Evolutionary conservation across 2,329 filamentous ascomycete species (phyloP), one percentile per base, ranked within the genome.

Genomic region (Alternaria consortialis): DNA sequence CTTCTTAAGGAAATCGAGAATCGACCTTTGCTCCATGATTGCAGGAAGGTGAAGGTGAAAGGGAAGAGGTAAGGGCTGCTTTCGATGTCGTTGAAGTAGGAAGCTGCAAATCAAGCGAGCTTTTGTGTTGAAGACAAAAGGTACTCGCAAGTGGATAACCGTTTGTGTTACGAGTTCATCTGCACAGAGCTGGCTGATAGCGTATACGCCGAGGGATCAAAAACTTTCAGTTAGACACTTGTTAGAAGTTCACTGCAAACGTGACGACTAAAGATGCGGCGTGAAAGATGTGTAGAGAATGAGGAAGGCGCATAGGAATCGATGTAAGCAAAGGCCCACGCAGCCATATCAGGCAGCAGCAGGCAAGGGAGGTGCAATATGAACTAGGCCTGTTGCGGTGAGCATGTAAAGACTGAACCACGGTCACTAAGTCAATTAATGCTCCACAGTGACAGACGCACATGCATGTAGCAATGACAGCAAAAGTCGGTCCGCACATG

Each of bases 1-100:
- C 53, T 63, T 66, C 17, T 60, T 46, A 15, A 72, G 55, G 56
- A 72, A 72, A n/a, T 55, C 54, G 15, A 66, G 66, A 32, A 72
- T 72, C 4, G 70, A 71, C 11, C 59, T 56, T 53, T 72, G 70
- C 40, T 68, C 65, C 70, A 72, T 72, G 37, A 12, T 61, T 59
- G 34, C 31, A 12, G 29, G 25, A 50, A 23, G 25, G 50, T 37
- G 25, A 50, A 23, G 25, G 50, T 37, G 54, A 44, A 53, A 23
- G 25, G 31, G n/a, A 34, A 13, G 13, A 12, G 31, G 13, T 9
- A 17, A 25, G 31, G 5, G 23, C 17, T 12, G 23, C 31, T 34
- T 23, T 8, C 31, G 25, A 23, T 4, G 46, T 36, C 29, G 46
- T 36, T 17, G 31, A 48, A 34, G 8, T 4, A 48, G 46, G 31